Evolutionary conservation across 2,329 filamentous ascomycete species (phyloP).

Genomic region (Talaromyces sp.): DNA sequence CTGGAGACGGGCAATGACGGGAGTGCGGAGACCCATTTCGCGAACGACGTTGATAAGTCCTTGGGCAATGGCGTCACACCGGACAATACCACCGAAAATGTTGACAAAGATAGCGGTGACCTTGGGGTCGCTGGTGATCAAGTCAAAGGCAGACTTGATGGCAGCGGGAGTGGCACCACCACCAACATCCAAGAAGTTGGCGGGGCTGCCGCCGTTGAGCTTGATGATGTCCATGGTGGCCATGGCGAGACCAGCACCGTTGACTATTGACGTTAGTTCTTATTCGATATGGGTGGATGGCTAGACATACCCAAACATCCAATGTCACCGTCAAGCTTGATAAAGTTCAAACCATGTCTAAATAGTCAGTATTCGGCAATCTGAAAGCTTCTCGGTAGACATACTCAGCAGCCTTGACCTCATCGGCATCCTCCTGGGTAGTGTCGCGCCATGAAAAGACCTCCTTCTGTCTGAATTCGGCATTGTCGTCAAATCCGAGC

Average conservation of each 20-base stretch:
- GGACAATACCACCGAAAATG: conserved; percentile 98
- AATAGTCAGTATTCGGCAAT: neutral
- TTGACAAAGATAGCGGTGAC: conserved; percentile 99
- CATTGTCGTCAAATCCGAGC: conserved; percentile 98
- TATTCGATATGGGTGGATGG: neutral
- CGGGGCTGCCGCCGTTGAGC: conserved; percentile 91
- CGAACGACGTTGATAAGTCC: conserved; percentile 94
- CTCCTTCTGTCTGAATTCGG: conserved; percentile 96
- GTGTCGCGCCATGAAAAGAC: conserved; percentile 91
- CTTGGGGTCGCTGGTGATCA: conserved; percentile 98
- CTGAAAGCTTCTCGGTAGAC: conserved; percentile 19
- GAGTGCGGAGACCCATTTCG: conserved; percentile 91
- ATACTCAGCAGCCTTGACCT: conserved; percentile 92
- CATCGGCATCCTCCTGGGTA: conserved; percentile 93
- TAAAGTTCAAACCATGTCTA: conserved; percentile 85
- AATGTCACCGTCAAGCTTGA: conserved; percentile 99
- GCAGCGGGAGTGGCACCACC: conserved; percentile 95
- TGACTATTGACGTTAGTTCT: conserved; percentile 56
- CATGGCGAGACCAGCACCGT: conserved; percentile 98
- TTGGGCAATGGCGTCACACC: conserved; percentile 95
- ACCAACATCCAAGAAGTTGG: conserved; percentile 98
- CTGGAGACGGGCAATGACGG: conserved; percentile 95
- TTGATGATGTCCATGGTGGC: conserved; percentile 99
- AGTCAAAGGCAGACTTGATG: conserved; percentile 95
- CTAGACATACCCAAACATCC: conserved; percentile 68